Evolutionary conservation across 257 asterid species (phyloP).

Genomic region (Mentha longifolia): DNA sequence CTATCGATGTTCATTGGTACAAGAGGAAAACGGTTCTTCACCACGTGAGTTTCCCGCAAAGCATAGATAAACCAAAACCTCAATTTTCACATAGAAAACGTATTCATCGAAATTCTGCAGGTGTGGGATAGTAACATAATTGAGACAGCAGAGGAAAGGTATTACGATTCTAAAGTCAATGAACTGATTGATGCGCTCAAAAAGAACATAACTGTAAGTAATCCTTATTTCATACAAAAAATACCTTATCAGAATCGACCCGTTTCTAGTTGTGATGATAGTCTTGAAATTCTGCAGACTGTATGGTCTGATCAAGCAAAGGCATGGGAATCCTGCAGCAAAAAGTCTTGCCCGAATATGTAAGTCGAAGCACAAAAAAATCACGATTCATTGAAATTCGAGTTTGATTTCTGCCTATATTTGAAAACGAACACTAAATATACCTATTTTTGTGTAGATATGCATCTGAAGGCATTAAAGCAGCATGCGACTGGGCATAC

Average conservation of each 20-base stretch:
- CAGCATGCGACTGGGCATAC: conserved; percentile 91
- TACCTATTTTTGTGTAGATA: conserved; percentile 47
- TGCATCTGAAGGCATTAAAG: conserved; percentile 89
- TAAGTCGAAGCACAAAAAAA: conserved; percentile 40
- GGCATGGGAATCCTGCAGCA: conserved; percentile 77
- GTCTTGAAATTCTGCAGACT: conserved; percentile 44
- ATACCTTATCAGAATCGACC: not conserved
- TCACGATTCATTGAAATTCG: not conserved
- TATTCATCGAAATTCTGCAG: conserved; percentile 36
- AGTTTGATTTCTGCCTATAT: not conserved
- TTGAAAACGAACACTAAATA: not conserved
- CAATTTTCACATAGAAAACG: not conserved
- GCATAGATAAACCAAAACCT: not conserved
- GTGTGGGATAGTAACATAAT: conserved; percentile 92
- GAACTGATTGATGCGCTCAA: conserved; percentile 59
- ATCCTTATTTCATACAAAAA: conserved; percentile 1
- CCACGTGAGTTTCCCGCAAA: conserved; percentile 54
- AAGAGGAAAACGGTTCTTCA: conserved; percentile 73
- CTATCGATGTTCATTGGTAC: conserved; percentile 84
- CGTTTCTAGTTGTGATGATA: not conserved
- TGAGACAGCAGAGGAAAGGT: conserved; percentile 67
- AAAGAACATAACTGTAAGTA: conserved; percentile 77
- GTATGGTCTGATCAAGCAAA: conserved; percentile 73
- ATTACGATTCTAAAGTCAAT: conserved; percentile 51
- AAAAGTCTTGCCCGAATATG: conserved; percentile 71